Evolutionary conservation across 495 filamentous ascomycete genomes (phyloP).

Genomic region (Aspergillus affinis): DNA sequence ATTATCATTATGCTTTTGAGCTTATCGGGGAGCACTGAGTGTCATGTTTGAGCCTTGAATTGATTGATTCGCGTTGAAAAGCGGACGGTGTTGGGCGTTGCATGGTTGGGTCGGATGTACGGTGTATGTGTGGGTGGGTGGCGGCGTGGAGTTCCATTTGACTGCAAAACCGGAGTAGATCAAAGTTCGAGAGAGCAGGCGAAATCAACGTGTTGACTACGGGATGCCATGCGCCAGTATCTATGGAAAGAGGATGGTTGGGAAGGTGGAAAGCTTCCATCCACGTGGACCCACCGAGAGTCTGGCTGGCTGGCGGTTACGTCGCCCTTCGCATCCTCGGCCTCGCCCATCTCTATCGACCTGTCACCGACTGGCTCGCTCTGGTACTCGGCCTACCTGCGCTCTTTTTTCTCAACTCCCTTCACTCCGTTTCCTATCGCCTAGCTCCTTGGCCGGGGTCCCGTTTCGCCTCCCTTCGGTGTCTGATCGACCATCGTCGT

Average conservation of each 20-base stretch:
- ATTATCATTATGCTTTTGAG: neutral
- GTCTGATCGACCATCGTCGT: neutral
- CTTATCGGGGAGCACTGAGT: too few species aligned
- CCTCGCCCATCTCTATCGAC: neutral
- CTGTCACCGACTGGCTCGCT: neutral
- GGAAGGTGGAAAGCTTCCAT: neutral
- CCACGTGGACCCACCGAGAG: neutral
- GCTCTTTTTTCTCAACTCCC: neutral
- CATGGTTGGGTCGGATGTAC: neutral
- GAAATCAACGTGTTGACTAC: too few species aligned
- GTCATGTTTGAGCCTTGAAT: neutral
- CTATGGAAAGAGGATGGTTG: neutral
- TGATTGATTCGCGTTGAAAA: neutral
- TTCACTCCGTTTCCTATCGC: neutral
- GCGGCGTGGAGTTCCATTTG: neutral
- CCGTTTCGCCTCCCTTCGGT: neutral
- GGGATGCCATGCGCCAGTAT: too few species aligned
- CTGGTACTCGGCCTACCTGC: neutral
- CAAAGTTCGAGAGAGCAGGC: neutral
- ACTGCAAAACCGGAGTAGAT: neutral
- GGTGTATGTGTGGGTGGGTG: neutral
- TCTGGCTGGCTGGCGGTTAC: neutral
- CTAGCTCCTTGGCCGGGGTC: neutral
- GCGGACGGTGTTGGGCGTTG: neutral
- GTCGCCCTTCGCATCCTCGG: neutral